These are phyloP conservation scores for Trametes hirsuta DNA, from an alignment of 1,284 basidiomycete genomes.

Conservation along the genomic window DNA sequence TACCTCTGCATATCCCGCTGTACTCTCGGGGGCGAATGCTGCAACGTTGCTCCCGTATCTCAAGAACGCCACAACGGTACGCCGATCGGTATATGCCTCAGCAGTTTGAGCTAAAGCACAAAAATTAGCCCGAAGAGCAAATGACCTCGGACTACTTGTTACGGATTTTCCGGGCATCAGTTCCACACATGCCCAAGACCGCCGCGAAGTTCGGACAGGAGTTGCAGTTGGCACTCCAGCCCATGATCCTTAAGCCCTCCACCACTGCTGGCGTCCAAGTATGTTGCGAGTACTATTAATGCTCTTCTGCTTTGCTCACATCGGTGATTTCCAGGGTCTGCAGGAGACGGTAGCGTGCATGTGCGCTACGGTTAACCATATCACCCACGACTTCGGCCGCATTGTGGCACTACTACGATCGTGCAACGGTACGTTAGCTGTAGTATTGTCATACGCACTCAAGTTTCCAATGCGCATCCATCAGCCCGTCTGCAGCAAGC, in stretches of 20 bases:
- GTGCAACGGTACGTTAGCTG: conserved; percentile 65
- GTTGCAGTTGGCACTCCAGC: conserved; percentile 79
- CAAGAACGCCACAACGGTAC: conserved; percentile 76
- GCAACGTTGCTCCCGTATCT: conserved; percentile 86
- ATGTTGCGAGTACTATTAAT: background rate
- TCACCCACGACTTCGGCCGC: conserved; percentile 85
- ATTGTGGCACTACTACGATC: conserved; percentile 81
- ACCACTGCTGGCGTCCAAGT: conserved; percentile 67
- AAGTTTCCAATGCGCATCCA: background rate
- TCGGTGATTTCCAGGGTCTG: conserved; percentile 56
- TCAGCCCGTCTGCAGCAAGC: conserved; percentile 63
- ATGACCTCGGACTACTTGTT: conserved; percentile 82
- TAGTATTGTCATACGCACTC: background rate
- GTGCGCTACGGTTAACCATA: conserved; percentile 80
- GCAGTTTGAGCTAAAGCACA: conserved; percentile 1
- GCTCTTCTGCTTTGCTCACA: background rate
- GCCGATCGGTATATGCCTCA: background rate
- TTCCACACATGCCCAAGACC: conserved; percentile 89
- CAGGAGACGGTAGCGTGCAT: conserved; percentile 93
- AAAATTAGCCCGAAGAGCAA: conserved; percentile 76
- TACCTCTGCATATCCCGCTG: conserved; percentile 75
- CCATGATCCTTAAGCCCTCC: conserved; percentile 86
- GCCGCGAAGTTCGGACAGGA: conserved; percentile 86
- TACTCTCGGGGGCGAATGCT: conserved; percentile 82
- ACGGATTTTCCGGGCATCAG: conserved; percentile 83